Percentiles rank a stretch among this genome's conserved stretches.
phyloP scores from a whole-genome alignment of 768 basidiomycete species.

The Russula foetens region DNA sequence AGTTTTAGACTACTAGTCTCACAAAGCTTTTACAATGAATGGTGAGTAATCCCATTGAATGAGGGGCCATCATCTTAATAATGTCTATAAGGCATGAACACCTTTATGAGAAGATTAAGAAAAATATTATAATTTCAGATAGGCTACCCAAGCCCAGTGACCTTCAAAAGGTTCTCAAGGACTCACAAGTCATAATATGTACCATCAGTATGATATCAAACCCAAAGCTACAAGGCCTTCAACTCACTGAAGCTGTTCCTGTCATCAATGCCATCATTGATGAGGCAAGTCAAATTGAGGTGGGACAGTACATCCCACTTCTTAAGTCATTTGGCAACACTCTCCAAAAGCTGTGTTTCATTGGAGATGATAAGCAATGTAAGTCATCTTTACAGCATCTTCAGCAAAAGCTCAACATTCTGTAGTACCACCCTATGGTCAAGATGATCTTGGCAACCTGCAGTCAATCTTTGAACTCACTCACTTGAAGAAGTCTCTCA shows the following conservation, averaged over 20 bases:
- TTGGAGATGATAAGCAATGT: slow-evolving; percentile 38
- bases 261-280: slow-evolving; percentile 30
- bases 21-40: slow-evolving; percentile 52
- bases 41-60: slow-evolving; percentile 36
- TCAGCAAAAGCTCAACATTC: neutral
- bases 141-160: slow-evolving; percentile 23
- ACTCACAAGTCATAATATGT: slow-evolving; percentile 59
- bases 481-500: slow-evolving; percentile 41
- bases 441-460: slow-evolving; percentile 55
- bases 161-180: slow-evolving; percentile 29
- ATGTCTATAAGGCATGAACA: slow-evolving; percentile 63
- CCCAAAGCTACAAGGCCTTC: neutral
- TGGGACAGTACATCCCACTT: slow-evolving; percentile 27
- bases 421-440: slow-evolving; percentile 73
- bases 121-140: slow-evolving; percentile 46
- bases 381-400: slow-evolving; percentile 11
- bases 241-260: slow-evolving; percentile 24
- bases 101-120: slow-evolving; percentile 43
- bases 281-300: slow-evolving; percentile 28
- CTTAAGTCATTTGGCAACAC: slow-evolving; percentile 23
- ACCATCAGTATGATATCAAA: slow-evolving; percentile 71
- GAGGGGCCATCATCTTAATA: slow-evolving; percentile 4
- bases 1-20: slow-evolving; percentile 69
- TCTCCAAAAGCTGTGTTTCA: slow-evolving; percentile 32
- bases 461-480: slow-evolving; percentile 73